phyloP scores from a whole-genome alignment of 169 alveolate genomes.

The Eimeria falciformis region DNA sequence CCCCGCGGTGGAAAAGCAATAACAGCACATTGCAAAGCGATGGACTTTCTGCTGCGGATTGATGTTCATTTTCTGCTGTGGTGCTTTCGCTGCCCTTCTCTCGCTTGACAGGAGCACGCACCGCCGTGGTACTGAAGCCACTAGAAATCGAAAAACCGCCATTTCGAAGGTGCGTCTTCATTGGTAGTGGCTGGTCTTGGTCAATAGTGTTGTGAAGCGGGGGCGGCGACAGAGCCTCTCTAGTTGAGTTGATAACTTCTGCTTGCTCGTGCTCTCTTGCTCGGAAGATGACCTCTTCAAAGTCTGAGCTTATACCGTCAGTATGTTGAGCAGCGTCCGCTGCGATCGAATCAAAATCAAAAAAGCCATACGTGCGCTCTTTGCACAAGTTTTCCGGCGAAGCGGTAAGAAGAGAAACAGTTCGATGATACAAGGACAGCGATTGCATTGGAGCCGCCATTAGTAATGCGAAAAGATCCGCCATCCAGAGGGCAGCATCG shows the following conservation, averaged over 20 bases:
- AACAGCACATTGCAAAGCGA: background rate
- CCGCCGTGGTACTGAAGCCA: no score
- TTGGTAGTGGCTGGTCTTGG: no score
- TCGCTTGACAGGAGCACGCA: background rate
- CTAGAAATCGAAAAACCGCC: no score
- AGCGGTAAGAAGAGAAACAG: background rate
- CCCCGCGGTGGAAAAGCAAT: conserved; percentile 11
- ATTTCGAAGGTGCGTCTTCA: no score
- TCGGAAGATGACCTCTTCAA: no score
- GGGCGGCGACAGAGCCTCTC: no score
- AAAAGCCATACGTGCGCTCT: background rate
- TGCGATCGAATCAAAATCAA: conserved; percentile 21
- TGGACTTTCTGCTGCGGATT: background rate
- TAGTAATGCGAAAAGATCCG: background rate
- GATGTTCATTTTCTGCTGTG: background rate
- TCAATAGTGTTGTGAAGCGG: no score
- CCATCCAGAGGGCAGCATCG: background rate
- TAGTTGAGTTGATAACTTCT: no score
- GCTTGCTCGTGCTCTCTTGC: no score
- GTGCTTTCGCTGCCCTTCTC: background rate
- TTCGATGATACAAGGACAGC: background rate
- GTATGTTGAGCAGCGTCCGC: background rate
- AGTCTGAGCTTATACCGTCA: background rate
- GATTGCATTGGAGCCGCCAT: conserved; percentile 15
- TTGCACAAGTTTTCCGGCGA: background rate